These are phyloP conservation scores for Plasmodium falciparum DNA, from an alignment of 169 alveolate species.

Conservation along the genomic window DNA sequence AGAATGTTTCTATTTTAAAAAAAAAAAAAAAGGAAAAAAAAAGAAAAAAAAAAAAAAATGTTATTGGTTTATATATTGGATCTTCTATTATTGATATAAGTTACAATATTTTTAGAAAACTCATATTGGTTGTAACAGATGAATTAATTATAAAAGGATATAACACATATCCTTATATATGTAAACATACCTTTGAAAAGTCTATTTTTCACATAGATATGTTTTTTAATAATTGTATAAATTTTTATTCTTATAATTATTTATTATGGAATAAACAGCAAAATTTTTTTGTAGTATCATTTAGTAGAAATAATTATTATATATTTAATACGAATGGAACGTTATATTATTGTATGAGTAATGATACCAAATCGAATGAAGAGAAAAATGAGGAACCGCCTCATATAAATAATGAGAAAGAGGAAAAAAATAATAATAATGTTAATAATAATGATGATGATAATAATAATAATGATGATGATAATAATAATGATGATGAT, in stretches of 20 bases:
- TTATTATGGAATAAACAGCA: constrained; percentile 70
- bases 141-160: constrained; percentile 57
- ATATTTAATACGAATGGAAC: constrained; percentile 76
- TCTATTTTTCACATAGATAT: constrained; percentile 54
- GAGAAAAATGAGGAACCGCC: neutral
- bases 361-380: neutral
- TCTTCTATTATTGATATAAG: constrained; percentile 37
- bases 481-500: neutral
- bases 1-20: neutral
- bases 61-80: constrained; percentile 67
- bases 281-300: constrained; percentile 63
- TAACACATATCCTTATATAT: constrained; percentile 57
- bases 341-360: constrained; percentile 24
- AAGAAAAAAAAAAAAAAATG: neutral
- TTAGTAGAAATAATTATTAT: constrained; percentile 43
- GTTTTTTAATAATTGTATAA: constrained; percentile 12
- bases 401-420: neutral
- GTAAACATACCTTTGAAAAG: constrained; percentile 61
- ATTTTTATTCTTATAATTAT: constrained; percentile 30
- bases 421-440: neutral
- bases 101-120: constrained; percentile 57
- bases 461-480: neutral
- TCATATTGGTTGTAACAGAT: constrained; percentile 31
- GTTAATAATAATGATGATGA: neutral
- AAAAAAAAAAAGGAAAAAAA: neutral